phyloP scores from a whole-genome alignment of 176 grass and related monocot species.

The Melocanna baccifera region DNA sequence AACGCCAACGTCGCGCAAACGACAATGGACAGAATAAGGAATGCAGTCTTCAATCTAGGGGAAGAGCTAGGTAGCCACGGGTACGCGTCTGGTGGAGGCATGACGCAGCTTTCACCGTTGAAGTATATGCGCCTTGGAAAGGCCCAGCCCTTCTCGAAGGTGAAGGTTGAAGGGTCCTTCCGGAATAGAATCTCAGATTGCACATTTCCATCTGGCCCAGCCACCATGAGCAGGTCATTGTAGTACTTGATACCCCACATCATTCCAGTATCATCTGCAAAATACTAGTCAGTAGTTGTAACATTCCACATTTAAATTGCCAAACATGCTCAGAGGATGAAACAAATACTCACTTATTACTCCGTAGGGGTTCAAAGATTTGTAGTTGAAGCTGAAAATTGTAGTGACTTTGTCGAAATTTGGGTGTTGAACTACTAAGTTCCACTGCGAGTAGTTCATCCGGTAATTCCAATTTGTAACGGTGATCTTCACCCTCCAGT shows the following conservation, averaged over 20 bases:
- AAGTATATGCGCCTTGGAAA: constrained; percentile 76
- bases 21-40: constrained; percentile 14
- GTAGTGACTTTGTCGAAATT: constrained; percentile 67
- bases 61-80: constrained; percentile 55
- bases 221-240: constrained; percentile 66
- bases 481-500: constrained; percentile 67
- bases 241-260: constrained; percentile 75
- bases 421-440: constrained; percentile 64
- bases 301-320: not conserved
- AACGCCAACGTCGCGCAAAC: constrained; percentile 24
- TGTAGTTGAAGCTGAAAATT: constrained; percentile 77
- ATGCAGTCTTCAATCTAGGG: constrained; percentile 8
- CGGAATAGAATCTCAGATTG: constrained; percentile 61
- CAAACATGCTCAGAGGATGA: not conserved
- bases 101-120: constrained; percentile 73
- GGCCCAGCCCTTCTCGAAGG: constrained; percentile 67
- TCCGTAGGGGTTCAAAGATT: constrained; percentile 53
- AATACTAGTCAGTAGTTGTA: not conserved
- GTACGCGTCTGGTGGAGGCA: constrained; percentile 64
- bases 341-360: constrained; percentile 59
- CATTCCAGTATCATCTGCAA: constrained; percentile 77
- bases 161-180: constrained; percentile 47
- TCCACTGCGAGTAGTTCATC: constrained; percentile 83
- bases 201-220: constrained; percentile 64
- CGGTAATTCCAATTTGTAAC: constrained; percentile 75